Base-by-base conservation (phyloP, 2,329 filamentous ascomycete species). In the Geosmithia putterillii region DNA sequence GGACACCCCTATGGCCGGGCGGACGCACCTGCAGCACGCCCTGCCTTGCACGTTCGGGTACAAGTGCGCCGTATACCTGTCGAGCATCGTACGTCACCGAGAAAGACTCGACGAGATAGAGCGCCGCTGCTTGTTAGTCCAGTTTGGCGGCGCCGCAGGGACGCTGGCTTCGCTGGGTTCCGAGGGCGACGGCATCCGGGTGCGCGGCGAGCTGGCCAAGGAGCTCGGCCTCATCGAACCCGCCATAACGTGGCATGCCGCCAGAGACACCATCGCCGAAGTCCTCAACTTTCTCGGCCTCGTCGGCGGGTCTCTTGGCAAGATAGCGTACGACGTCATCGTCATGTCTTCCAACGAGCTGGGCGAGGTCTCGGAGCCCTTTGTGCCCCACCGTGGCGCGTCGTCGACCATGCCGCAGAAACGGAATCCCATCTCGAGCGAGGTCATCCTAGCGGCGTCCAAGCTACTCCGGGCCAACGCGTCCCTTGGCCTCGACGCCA, bases 11-110 rank as follows among this genome's bases (percentile, higher is more conserved):
- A 76, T 76, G 71, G 71, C 73, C 3, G 73, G 73, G 1, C 63
- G 73, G 18, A 76, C 73, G 0, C 73, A 77, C 56, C 58, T 77
- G 7, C 73, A 77, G 46, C 73, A 78, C 51, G 73, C 73, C 0
- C 56, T 76, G 0, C 73, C 73, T 0, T 64, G 72, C 17, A 76
- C 73, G 0, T 76, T 76, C 49, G 73, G 73, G 1, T 75, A 75
- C 53, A 76, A 76, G 51, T 72, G 69, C 41, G 73, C 72, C 2
- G 69, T 75, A 0, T 76, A 69, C 59, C 59, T 77, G 0, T 69
- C 69, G 0, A 57, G 67, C 1, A 61, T 76, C 3, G 60, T 66
- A 7, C 60, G 73, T 0, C 71, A 76, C 45, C 51, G 61, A 0
- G 62, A 72, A 35, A 58, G 73, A 2, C 57, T 76, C 3, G 50